Evolutionary conservation across 192 early-diverging fungal species (phyloP), one percentile per base, ranked within the genome.

Genomic region (Coemansia sp.): DNA sequence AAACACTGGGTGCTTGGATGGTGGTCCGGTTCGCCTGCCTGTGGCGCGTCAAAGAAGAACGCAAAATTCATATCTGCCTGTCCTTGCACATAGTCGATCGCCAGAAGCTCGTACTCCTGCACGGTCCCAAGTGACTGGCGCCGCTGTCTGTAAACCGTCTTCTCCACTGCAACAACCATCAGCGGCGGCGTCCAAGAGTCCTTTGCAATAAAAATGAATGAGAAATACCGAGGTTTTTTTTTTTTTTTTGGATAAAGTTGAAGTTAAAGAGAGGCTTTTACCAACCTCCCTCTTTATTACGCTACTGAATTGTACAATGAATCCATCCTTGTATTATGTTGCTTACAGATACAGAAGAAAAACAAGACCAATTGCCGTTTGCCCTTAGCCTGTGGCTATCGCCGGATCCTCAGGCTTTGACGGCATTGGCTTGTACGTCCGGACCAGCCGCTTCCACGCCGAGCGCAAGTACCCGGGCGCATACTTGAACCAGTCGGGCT

Each of bases 401-500:
- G 23, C 30, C 11, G 52, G 55, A 20, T 57, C 34, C 31, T 40
- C 34, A 38, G 55, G 57, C 36, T 23, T 59, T 4, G 29, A n/a
- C 8, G 52, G 52, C 0, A 54, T 30, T 33, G 52, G 52, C 60
- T 69, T 69, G 70, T 72, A 70, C 5, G 70, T 70, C 34, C 76
- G 62, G 9, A 63, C 61, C 27, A 79, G 64, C 2, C 70, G 66
- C 53, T 79, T 79, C 76, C 76, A 79, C 9, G 76, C 76, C 2
- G 76, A 79, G 1, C 76, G 55, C 61, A 79, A 59, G 44, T 79
- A 79, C 20, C 67, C 64, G 2, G 76, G 76, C 10, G 76, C 76
- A 38, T 73, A 72, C 57, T 62, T 73, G 54, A 73, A 79, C 76
- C 76, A 79, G 19, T 79, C 76, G 11, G 76, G 76, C 48, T 79